A percentile compares a stretch with the other conserved stretches of the same genome.
Conservation (phyloP, 345 rosid species). For the Citrus sp. region DNA sequence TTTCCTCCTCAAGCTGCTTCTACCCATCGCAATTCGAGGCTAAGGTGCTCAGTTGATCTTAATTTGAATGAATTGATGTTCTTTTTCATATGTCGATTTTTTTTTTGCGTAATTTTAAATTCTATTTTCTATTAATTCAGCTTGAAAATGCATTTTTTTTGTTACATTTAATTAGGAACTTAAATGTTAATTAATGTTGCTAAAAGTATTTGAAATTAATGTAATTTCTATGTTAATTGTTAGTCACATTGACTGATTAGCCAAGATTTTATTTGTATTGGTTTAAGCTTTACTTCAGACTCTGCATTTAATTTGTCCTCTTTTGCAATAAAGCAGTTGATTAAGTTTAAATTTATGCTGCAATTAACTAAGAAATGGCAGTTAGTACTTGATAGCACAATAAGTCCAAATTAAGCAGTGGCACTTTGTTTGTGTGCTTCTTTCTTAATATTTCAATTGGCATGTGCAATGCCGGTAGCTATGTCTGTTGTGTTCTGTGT, state of each 20-base stretch:
- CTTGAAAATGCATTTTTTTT: neutral
- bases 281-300: neutral
- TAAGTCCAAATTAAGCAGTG: no score
- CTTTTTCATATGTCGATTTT: neutral
- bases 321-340: neutral
- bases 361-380: neutral
- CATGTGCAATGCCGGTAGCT: no score
- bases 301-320: neutral
- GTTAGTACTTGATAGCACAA: neutral
- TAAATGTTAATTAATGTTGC: neutral
- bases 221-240: neutral
- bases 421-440: no score
- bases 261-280: neutral
- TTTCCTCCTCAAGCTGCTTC: neutral
- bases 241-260: neutral
- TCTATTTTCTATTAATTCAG: neutral
- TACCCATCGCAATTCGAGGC: neutral
- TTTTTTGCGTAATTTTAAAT: neutral
- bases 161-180: neutral
- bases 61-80: neutral
- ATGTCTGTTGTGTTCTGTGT: no score
- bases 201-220: neutral
- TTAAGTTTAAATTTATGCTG: neutral
- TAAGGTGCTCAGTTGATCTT: conserved; percentile 7
- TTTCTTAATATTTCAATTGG: no score